Conservation (phyloP, 805 yeast species). For the Teunomyces lycoperdinae region DNA sequence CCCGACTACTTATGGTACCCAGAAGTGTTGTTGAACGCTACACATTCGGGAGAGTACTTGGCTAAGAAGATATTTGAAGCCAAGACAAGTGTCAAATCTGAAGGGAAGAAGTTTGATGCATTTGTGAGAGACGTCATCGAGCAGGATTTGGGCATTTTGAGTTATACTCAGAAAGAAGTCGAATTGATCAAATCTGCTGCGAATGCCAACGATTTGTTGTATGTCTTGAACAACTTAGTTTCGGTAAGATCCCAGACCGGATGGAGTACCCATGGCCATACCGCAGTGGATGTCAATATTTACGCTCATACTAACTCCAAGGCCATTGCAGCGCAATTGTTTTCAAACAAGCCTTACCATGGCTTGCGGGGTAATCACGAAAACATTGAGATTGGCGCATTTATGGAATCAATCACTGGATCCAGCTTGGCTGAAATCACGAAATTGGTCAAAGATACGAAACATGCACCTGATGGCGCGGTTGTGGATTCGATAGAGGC, state of each 20-base stretch:
- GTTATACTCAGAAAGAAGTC: conserved; percentile 53
- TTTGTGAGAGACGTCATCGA: conserved; percentile 59
- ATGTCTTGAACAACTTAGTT: conserved; percentile 64
- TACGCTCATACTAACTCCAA: conserved; percentile 71
- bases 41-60: conserved; percentile 75
- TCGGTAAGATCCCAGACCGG: conserved; percentile 85
- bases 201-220: conserved; percentile 31
- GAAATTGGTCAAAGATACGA: conserved; percentile 45
- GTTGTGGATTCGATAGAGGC: not conserved
- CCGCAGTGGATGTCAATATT: conserved; percentile 93
- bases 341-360: conserved; percentile 27
- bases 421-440: conserved; percentile 51
- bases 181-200: conserved; percentile 16
- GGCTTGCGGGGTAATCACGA: conserved; percentile 77
- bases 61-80: conserved; percentile 43
- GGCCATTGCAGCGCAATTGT: conserved; percentile 35
- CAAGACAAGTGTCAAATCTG: conserved; percentile 14
- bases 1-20: conserved; percentile 93
- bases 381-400: conserved; percentile 79
- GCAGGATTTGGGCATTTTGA: conserved; percentile 63
- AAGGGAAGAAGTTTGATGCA: conserved; percentile 23
- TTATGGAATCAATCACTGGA: conserved; percentile 56
- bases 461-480: conserved; percentile 39
- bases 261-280: conserved; percentile 97
- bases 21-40: conserved; percentile 62